Percentiles rank a stretch among this genome's conserved stretches.
These are phyloP conservation scores for Leccinum incarnatum DNA, from an alignment of 768 basidiomycete species.

Conservation along the genomic window DNA sequence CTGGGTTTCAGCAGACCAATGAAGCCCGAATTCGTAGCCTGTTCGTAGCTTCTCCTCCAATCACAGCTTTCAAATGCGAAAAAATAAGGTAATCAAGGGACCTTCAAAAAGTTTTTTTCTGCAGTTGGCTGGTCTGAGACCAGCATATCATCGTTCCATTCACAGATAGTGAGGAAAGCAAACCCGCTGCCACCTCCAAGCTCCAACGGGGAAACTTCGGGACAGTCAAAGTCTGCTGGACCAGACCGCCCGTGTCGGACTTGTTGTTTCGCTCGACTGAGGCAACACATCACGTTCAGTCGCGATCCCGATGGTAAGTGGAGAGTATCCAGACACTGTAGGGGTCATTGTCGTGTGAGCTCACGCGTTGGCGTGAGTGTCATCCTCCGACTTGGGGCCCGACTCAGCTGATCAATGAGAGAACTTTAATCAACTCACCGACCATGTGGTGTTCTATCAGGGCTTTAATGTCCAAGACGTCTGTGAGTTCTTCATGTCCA, in stretches of 20 bases:
- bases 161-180: background rate
- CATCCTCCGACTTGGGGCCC: background rate
- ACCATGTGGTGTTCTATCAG: slow-evolving; percentile 10
- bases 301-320: slow-evolving; percentile 10
- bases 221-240: slow-evolving; percentile 3
- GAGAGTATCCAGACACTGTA: background rate
- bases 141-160: background rate
- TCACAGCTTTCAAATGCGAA: background rate
- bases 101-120: background rate
- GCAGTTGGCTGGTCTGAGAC: background rate
- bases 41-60: background rate
- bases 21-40: background rate
- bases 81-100: background rate
- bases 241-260: slow-evolving; percentile 6
- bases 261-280: slow-evolving; percentile 1
- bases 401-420: slow-evolving; percentile 8
- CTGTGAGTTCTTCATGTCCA: slow-evolving; percentile 7
- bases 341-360: background rate
- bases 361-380: background rate
- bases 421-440: slow-evolving; percentile 18
- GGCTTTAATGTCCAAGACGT: background rate
- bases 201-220: background rate
- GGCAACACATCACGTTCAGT: background rate
- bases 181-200: slow-evolving; percentile 10
- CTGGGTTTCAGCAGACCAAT: background rate